These are phyloP conservation scores for Camelina hispida DNA, from an alignment of 345 rosid genomes.

Conservation along the genomic window DNA sequence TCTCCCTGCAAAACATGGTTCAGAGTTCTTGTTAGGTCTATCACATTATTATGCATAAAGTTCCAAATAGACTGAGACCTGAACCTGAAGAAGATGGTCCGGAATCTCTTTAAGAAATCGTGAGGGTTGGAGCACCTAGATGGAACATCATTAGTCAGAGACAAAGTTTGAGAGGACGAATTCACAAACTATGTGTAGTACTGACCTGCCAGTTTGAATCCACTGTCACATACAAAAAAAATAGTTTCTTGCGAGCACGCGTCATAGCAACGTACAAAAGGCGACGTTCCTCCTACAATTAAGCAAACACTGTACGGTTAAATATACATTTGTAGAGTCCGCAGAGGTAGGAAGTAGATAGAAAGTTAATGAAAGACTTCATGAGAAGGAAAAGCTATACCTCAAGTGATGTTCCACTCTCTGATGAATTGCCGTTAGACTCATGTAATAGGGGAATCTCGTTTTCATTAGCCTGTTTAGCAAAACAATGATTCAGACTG, in stretches of 20 bases:
- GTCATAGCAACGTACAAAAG: slow-evolving; percentile 95
- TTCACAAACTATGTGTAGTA: slow-evolving; percentile 31
- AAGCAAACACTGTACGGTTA: slow-evolving; percentile 26
- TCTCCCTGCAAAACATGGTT: slow-evolving; percentile 56
- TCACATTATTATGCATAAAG: slow-evolving; percentile 26
- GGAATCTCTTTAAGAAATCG: slow-evolving; percentile 96
- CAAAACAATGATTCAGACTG: slow-evolving; percentile 17
- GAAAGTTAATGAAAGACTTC: slow-evolving; percentile 14
- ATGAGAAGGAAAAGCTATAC: slow-evolving; percentile 45
- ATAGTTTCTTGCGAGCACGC: slow-evolving; percentile 84
- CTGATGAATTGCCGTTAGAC: slow-evolving; percentile 55
- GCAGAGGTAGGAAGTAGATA: slow-evolving; percentile 25
- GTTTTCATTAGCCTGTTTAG: slow-evolving; percentile 81
- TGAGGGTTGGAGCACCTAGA: slow-evolving; percentile 91
- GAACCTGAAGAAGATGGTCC: slow-evolving; percentile 71
- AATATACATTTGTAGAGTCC: neutral
- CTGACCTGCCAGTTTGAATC: slow-evolving; percentile 97
- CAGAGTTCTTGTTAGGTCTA: slow-evolving; percentile 19
- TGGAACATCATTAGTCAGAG: slow-evolving; percentile 36
- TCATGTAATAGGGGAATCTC: slow-evolving; percentile 92
- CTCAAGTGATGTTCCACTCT: slow-evolving; percentile 69
- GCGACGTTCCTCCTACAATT: slow-evolving; percentile 85
- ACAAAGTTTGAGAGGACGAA: slow-evolving; percentile 16
- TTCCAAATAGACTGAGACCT: slow-evolving; percentile 44
- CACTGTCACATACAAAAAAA: slow-evolving; percentile 74